phyloP scores from a whole-genome alignment of 2,329 filamentous ascomycete species.

The Neofusicoccum sp. region DNA sequence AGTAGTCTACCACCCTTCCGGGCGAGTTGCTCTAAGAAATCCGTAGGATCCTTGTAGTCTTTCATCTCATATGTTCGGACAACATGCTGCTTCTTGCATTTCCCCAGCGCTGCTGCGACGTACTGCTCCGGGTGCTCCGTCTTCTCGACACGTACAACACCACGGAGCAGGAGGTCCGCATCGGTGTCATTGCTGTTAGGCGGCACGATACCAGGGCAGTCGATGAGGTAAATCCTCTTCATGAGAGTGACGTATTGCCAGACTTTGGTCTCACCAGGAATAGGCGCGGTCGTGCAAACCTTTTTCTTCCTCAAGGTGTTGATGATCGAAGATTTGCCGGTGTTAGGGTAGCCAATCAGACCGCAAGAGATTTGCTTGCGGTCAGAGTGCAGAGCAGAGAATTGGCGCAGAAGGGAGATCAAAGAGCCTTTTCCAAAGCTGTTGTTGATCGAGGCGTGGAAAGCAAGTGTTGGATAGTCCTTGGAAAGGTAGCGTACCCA shows the following conservation, averaged over 20 bases:
- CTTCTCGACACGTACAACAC: slow-evolving; percentile 91
- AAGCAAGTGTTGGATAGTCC: slow-evolving; percentile 89
- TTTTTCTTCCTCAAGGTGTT: slow-evolving; percentile 94
- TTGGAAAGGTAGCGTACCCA: slow-evolving; percentile 90
- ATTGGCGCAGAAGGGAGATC: slow-evolving; percentile 89
- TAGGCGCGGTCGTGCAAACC: slow-evolving; percentile 88
- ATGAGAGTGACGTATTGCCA: slow-evolving; percentile 98
- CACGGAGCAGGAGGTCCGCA: slow-evolving; percentile 83
- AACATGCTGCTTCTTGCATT: slow-evolving; percentile 82
- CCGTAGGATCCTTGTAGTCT: slow-evolving; percentile 67
- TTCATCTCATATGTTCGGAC: slow-evolving; percentile 90
- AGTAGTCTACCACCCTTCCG: slow-evolving; percentile 83
- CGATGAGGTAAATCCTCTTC: slow-evolving; percentile 92
- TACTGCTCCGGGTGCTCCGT: slow-evolving; percentile 97
- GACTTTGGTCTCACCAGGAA: slow-evolving; percentile 94
- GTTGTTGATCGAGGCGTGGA: slow-evolving; percentile 92
- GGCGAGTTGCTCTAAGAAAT: slow-evolving; percentile 84
- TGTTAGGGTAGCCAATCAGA: slow-evolving; percentile 86
- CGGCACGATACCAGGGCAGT: slow-evolving; percentile 94
- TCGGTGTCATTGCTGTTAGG: slow-evolving; percentile 81
- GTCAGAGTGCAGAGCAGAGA: slow-evolving; percentile 82
- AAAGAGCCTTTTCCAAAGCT: slow-evolving; percentile 94
- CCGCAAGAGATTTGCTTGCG: slow-evolving; percentile 94
- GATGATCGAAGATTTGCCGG: slow-evolving; percentile 94
- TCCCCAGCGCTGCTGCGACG: slow-evolving; percentile 75